Conservation (phyloP, 148 eudicot genomes). For the Arctostaphylos glauca region DNA sequence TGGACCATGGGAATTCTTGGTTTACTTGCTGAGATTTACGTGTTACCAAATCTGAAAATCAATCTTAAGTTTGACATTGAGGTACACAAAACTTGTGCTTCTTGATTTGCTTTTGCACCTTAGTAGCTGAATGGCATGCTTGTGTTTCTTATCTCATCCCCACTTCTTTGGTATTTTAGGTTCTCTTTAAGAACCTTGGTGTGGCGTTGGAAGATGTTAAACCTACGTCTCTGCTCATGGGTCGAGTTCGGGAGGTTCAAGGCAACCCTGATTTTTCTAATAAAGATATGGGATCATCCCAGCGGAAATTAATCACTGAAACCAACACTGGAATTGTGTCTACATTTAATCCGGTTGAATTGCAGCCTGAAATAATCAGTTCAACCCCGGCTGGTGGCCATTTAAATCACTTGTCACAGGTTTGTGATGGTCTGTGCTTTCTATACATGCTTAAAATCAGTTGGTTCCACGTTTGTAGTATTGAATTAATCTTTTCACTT, state of each 20-base stretch:
- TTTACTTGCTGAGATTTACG: conserved; percentile 26
- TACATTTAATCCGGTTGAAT: conserved; percentile 18
- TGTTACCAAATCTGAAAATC: conserved; percentile 26
- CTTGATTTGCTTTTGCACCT: background rate
- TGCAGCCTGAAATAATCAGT: conserved; percentile 17
- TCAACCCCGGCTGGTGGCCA: conserved; percentile 19
- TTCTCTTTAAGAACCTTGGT: conserved; percentile 25
- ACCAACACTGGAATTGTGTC: conserved; percentile 7
- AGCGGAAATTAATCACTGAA: conserved; percentile 9
- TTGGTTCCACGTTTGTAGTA: background rate
- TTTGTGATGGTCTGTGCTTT: conserved; percentile 2
- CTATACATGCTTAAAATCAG: too few species aligned
- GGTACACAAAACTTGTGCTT: conserved; percentile 12
- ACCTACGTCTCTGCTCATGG: conserved; percentile 24
- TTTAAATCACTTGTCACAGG: conserved; percentile 20
- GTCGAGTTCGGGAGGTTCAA: conserved; percentile 16
- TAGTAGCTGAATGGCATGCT: conserved; percentile 5
- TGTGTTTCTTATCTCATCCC: background rate
- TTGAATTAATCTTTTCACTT: background rate
- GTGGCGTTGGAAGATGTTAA: conserved; percentile 21
- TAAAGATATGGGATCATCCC: conserved; percentile 13
- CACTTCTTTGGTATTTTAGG: conserved; percentile 3
- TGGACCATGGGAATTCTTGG: conserved; percentile 22
- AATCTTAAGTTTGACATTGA: conserved; percentile 29
- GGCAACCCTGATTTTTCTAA: conserved; percentile 27